These are phyloP conservation scores for Phytophthora vignae DNA, from an alignment of 352 stramenopile genomes.

Conservation along the genomic window DNA sequence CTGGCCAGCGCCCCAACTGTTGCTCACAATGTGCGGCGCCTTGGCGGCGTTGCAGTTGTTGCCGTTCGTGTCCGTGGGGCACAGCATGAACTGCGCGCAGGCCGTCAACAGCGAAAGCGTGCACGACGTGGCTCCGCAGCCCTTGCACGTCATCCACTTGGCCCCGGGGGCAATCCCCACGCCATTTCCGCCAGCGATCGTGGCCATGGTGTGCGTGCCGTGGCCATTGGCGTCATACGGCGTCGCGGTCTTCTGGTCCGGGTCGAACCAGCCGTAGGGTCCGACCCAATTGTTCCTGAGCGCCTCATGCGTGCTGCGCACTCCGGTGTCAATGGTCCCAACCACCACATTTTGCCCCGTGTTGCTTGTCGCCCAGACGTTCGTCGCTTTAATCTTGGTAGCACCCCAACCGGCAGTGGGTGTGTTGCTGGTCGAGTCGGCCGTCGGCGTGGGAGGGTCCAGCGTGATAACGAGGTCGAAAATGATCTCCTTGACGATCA, in stretches of 20 bases:
- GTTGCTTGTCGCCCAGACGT: constrained; percentile 41
- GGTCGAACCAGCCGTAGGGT: constrained; percentile 58
- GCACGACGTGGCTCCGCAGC: constrained; percentile 35
- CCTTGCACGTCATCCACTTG: constrained; percentile 66
- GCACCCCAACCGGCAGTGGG: constrained; percentile 40
- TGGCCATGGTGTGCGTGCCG: constrained; percentile 61
- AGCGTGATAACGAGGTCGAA: constrained; percentile 34
- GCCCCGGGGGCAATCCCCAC: constrained; percentile 55
- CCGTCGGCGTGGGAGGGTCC: constrained; percentile 16
- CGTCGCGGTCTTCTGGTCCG: constrained; percentile 29
- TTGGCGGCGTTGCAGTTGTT: constrained; percentile 57
- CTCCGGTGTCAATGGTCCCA: constrained; percentile 50
- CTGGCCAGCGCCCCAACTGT: constrained; percentile 55
- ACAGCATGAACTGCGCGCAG: constrained; percentile 68
- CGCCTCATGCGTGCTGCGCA: constrained; percentile 44
- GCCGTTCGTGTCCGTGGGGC: constrained; percentile 61
- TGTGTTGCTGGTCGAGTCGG: constrained; percentile 33
- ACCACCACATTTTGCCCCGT: constrained; percentile 47
- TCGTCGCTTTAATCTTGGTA: constrained; percentile 43
- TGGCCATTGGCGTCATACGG: constrained; percentile 59
- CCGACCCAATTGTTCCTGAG: constrained; percentile 43
- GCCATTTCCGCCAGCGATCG: constrained; percentile 46
- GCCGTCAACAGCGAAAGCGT: constrained; percentile 39
- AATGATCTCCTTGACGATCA: constrained; percentile 38
- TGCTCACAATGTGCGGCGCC: constrained; percentile 62